These are phyloP conservation scores for Ophiostoma sp. DNA, from an alignment of 2,329 filamentous ascomycete genomes.

Conservation along the genomic window DNA sequence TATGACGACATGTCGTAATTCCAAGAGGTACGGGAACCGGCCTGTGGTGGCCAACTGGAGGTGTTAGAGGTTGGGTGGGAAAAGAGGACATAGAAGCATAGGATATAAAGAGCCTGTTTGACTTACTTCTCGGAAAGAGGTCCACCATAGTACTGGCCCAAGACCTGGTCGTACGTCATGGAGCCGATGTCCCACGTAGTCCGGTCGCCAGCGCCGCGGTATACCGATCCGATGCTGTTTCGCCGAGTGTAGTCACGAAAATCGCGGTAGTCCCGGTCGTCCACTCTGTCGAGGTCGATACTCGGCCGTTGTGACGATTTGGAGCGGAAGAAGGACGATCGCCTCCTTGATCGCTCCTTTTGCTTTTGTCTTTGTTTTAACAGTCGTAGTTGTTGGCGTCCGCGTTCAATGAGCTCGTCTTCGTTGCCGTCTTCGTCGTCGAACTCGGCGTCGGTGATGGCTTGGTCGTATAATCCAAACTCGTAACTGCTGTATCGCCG, in stretches of 20 bases:
- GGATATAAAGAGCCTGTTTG: no score
- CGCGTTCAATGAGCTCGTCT: background rate
- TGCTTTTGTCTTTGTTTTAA: background rate
- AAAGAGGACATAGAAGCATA: background rate
- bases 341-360: background rate
- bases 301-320: background rate
- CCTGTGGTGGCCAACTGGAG: conserved; percentile 37
- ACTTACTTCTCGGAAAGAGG: conserved; percentile 35
- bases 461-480: background rate
- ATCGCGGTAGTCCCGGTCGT: background rate
- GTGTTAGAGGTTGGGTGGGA: background rate
- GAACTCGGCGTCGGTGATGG: background rate
- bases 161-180: conserved; percentile 37
- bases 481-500: background rate
- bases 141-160: conserved; percentile 35
- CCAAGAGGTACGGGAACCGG: conserved; percentile 42
- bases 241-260: conserved; percentile 30
- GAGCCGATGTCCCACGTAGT: conserved; percentile 30
- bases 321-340: conserved; percentile 19
- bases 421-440: background rate
- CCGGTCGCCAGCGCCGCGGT: conserved; percentile 22
- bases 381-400: conserved; percentile 27
- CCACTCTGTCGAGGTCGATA: background rate
- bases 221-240: conserved; percentile 37
- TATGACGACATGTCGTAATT: conserved; percentile 49